A percentile compares a stretch with the other conserved stretches of the same genome.
These are phyloP conservation scores for Eutypella sp. DNA, from an alignment of 2,329 filamentous ascomycete genomes.

Conservation along the genomic window DNA sequence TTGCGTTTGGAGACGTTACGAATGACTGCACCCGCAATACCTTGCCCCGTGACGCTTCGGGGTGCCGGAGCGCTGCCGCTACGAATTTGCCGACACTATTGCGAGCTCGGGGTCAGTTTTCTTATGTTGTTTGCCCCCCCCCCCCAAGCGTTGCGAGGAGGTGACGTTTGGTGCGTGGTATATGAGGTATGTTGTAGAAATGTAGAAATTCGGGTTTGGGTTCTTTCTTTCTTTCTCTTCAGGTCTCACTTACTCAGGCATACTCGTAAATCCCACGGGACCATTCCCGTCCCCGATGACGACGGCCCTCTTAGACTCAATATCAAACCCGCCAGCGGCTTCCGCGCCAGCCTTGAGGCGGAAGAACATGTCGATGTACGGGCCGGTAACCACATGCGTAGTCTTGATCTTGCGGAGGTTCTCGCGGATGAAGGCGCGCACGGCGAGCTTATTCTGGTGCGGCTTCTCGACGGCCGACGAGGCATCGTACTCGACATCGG, in stretches of 20 bases:
- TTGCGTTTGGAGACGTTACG: conserved; percentile 56
- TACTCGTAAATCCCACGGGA: conserved; percentile 63
- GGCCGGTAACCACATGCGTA: conserved; percentile 59
- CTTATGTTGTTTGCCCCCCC: too few relatives aligned
- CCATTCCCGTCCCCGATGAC: conserved; percentile 59
- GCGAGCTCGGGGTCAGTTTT: conserved; percentile 2
- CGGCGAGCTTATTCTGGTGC: conserved; percentile 58
- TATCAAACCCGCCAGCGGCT: conserved; percentile 54
- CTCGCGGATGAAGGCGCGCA: conserved; percentile 48
- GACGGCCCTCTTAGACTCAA: conserved; percentile 50
- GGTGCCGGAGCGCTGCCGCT: conserved; percentile 55
- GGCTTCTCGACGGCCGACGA: conserved; percentile 51
- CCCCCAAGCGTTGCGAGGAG: too few relatives aligned
- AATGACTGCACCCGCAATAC: conserved; percentile 68
- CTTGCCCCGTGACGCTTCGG: conserved; percentile 46
- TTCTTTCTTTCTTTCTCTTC: not conserved
- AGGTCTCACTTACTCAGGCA: conserved; percentile 57
- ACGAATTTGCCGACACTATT: conserved; percentile 62
- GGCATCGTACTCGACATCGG: conserved; percentile 50
- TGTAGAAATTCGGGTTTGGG: too few relatives aligned
- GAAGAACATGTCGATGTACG: conserved; percentile 54
- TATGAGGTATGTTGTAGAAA: too few relatives aligned
- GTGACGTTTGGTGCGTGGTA: too few relatives aligned
- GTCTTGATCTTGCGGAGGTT: conserved; percentile 42
- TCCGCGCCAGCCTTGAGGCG: conserved; percentile 31